phyloP scores from a whole-genome alignment of 1,284 basidiomycete species.

The Amylostereum areolatum region DNA sequence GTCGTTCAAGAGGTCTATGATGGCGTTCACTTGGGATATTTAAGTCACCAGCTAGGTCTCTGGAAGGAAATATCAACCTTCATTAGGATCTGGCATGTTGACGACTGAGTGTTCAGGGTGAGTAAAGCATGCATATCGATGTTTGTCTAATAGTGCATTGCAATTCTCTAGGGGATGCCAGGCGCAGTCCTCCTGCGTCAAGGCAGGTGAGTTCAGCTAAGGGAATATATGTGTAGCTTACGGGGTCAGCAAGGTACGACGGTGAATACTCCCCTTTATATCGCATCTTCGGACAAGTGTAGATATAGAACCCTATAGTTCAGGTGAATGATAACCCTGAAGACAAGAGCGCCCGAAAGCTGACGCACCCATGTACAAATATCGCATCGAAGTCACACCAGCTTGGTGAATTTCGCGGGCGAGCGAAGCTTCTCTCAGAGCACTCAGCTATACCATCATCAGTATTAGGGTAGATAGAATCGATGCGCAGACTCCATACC shows the following conservation, averaged over 20 bases:
- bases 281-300: conserved; percentile 91
- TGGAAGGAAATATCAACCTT: background rate
- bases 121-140: conserved; percentile 66
- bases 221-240: conserved; percentile 26
- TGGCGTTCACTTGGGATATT: background rate
- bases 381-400: conserved; percentile 57
- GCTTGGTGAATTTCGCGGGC: conserved; percentile 67
- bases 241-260: conserved; percentile 85
- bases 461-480: background rate
- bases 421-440: conserved; percentile 72
- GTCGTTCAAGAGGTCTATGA: background rate
- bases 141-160: conserved; percentile 51
- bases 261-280: conserved; percentile 95
- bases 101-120: conserved; percentile 50
- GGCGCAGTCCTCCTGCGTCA: conserved; percentile 61
- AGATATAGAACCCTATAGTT: conserved; percentile 79
- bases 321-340: background rate
- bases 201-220: background rate
- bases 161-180: conserved; percentile 71
- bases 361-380: conserved; percentile 77
- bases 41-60: background rate
- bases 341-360: background rate
- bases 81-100: conserved; percentile 7
- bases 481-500: conserved; percentile 29
- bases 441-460: conserved; percentile 58